Conservation (phyloP, 306 rosid species). For the Comarum palustre region DNA sequence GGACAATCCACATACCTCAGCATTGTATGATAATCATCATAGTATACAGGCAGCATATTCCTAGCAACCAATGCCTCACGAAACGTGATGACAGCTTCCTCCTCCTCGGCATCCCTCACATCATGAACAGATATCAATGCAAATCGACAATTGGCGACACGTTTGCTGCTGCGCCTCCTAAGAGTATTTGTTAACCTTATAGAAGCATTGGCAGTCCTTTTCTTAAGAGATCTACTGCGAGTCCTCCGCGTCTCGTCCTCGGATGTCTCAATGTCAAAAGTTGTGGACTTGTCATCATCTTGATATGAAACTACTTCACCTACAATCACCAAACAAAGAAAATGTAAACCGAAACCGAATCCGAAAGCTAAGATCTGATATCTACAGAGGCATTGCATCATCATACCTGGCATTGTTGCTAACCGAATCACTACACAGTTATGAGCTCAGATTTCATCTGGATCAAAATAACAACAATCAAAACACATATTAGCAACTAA, state of each 20-base stretch:
- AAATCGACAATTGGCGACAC: conserved; percentile 66
- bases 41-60: conserved; percentile 69
- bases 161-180: conserved; percentile 61
- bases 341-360: not conserved
- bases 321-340: conserved; percentile 21
- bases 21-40: conserved; percentile 89
- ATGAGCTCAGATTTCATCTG: conserved; percentile 43
- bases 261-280: conserved; percentile 60
- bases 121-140: conserved; percentile 67
- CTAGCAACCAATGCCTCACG: conserved; percentile 51
- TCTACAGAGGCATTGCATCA: not conserved
- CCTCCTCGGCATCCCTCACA: conserved; percentile 90
- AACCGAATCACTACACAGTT: conserved; percentile 15
- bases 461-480: conserved; percentile 26
- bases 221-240: conserved; percentile 69
- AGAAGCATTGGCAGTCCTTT: conserved; percentile 64
- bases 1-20: conserved; percentile 55
- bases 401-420: conserved; percentile 65
- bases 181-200: conserved; percentile 54
- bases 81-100: conserved; percentile 64
- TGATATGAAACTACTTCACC: conserved; percentile 48
- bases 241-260: conserved; percentile 81
- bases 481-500: not conserved
- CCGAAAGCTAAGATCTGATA: conserved; percentile 1
- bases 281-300: conserved; percentile 56